Percentiles rank a stretch among this genome's conserved stretches.
Conservation (phyloP, 2,329 filamentous ascomycete species). For the Pseudocercospora eumusae region DNA sequence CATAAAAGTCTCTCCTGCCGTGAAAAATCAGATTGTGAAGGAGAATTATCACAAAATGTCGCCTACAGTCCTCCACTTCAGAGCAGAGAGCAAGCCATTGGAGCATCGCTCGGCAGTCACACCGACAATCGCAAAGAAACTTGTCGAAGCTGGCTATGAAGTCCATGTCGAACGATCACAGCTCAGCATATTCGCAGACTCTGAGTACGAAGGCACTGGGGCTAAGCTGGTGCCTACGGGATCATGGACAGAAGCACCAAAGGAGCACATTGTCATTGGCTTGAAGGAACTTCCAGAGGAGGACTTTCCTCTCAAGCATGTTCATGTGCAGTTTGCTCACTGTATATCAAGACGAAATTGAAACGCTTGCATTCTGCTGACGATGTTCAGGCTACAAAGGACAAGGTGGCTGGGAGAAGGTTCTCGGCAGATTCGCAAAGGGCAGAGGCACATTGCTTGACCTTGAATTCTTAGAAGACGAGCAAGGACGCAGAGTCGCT, state of each 20-base stretch:
- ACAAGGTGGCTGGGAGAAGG: constrained; percentile 75
- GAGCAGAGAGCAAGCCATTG: constrained; percentile 43
- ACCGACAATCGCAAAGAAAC: constrained; percentile 44
- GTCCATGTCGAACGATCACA: constrained; percentile 45
- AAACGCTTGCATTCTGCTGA: constrained; percentile 13
- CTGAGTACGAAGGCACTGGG: constrained; percentile 45
- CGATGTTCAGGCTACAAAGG: constrained; percentile 40
- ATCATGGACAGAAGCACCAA: constrained; percentile 46
- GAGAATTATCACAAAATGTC: too few species aligned
- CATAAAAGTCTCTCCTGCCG: too few species aligned
- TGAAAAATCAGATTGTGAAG: too few species aligned
- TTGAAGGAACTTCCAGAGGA: constrained; percentile 54
- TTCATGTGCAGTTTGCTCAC: constrained; percentile 47
- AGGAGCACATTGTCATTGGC: constrained; percentile 42
- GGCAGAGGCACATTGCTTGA: constrained; percentile 79
- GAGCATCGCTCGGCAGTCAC: constrained; percentile 44
- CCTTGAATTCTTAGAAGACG: constrained; percentile 79
- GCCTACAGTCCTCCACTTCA: constrained; percentile 36
- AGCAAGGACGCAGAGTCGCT: constrained; percentile 68
- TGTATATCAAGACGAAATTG: constrained; percentile 32
- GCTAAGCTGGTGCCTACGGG: constrained; percentile 44
- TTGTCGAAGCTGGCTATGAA: constrained; percentile 45
- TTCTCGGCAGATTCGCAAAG: constrained; percentile 75
- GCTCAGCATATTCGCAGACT: constrained; percentile 44
- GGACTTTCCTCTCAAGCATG: constrained; percentile 69